These are phyloP conservation scores for Saccharomycopsis malanga DNA, from an alignment of 805 yeast species.

Conservation along the genomic window DNA sequence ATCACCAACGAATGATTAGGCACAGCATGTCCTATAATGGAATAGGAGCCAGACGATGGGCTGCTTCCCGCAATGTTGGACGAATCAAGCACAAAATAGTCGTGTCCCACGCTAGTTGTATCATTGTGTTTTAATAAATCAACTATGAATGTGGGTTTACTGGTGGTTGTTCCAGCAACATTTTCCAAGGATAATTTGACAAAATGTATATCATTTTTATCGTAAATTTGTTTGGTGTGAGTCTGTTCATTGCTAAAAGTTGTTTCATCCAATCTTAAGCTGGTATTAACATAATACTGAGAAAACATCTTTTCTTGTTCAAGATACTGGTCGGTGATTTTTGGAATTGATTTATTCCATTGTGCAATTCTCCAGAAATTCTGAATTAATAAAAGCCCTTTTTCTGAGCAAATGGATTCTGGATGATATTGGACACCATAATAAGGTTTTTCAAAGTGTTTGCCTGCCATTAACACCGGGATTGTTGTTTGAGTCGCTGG, in stretches of 20 bases:
- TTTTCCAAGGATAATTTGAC: too few relatives aligned
- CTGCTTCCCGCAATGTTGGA: too few relatives aligned
- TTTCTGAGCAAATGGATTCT: conserved; percentile 78
- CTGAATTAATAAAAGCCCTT: conserved; percentile 51
- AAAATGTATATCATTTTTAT: too few relatives aligned
- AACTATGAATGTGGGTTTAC: conserved; percentile 36
- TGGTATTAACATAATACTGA: conserved; percentile 5
- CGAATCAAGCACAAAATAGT: conserved; percentile 62
- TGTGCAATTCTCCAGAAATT: conserved; percentile 49
- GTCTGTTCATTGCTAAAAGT: background rate
- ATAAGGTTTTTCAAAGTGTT: conserved; percentile 55
- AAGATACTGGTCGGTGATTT: background rate
- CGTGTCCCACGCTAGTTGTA: conserved; percentile 24
- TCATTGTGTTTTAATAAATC: conserved; percentile 33
- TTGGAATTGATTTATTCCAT: background rate
- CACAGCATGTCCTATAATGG: conserved; percentile 74
- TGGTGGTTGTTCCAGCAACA: background rate
- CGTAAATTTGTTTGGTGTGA: background rate
- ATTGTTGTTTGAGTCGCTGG: too few relatives aligned
- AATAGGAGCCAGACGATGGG: conserved; percentile 86
- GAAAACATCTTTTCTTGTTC: background rate
- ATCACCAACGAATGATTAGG: conserved; percentile 28
- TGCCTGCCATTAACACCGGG: conserved; percentile 84
- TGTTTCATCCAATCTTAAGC: conserved; percentile 4
- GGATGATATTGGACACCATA: conserved; percentile 98